Evolutionary conservation across 306 rosid genomes (phyloP).

Genomic region (Lablab purpureus): DNA sequence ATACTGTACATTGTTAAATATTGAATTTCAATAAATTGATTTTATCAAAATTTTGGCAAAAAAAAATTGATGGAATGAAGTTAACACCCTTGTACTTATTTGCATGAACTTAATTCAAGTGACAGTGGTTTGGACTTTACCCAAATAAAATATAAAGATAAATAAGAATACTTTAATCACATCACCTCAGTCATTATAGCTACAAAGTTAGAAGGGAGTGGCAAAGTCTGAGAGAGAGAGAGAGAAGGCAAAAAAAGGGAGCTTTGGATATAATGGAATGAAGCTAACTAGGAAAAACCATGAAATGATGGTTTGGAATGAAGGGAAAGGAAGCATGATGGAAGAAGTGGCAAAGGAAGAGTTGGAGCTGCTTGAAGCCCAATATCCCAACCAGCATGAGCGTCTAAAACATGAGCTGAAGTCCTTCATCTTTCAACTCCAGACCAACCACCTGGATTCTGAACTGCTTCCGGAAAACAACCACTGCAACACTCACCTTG

Average conservation of each 20-base stretch:
- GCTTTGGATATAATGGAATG: background rate
- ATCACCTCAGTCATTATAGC: constrained; percentile 26
- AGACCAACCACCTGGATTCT: constrained; percentile 43
- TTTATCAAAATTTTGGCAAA: background rate
- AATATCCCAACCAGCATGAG: constrained; percentile 56
- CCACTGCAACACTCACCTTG: constrained; percentile 1
- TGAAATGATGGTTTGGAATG: background rate
- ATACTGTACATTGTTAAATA: background rate
- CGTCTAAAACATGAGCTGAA: constrained; percentile 58
- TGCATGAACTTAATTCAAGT: background rate
- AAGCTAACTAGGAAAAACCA: background rate
- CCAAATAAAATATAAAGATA: background rate
- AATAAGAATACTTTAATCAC: background rate
- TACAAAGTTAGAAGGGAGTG: background rate
- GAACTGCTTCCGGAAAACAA: constrained; percentile 23
- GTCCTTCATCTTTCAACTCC: constrained; percentile 55
- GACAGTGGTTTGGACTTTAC: background rate
- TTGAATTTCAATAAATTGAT: background rate
- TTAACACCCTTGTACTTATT: too few species aligned
- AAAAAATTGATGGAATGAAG: background rate
- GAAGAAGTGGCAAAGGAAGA: constrained; percentile 65
- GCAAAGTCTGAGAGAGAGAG: background rate
- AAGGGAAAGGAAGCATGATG: constrained; percentile 17
- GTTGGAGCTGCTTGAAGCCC: constrained; percentile 57
- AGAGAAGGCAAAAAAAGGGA: background rate